Conservation (phyloP, 495 filamentous ascomycete genomes). For the Platismatia glauca region DNA sequence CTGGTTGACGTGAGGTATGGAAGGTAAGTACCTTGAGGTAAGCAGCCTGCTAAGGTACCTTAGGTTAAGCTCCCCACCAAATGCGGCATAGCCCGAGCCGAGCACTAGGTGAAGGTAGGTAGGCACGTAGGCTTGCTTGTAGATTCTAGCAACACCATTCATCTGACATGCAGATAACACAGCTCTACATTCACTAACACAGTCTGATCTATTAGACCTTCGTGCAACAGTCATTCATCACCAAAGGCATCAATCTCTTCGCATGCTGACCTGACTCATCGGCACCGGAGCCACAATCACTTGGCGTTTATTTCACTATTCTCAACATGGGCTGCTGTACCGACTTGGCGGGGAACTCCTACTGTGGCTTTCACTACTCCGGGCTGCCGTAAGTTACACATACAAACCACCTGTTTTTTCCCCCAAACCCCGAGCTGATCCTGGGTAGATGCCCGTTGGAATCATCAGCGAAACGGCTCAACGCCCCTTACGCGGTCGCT, state of each 20-base stretch:
- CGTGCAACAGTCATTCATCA: not conserved
- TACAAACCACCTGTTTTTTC: not conserved
- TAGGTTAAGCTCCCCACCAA: too few relatives aligned
- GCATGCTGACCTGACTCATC: not conserved
- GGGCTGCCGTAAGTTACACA: not conserved
- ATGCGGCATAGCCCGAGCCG: too few relatives aligned
- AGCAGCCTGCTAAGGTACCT: too few relatives aligned
- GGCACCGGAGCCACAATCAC: not conserved
- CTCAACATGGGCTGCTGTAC: not conserved
- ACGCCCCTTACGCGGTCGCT: not conserved
- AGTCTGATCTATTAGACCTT: not conserved
- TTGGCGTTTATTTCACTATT: not conserved
- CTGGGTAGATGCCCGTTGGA: not conserved
- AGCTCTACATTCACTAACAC: not conserved
- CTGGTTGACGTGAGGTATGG: too few relatives aligned
- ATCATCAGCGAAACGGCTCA: not conserved
- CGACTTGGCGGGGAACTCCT: not conserved
- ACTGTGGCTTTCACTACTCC: constrained; percentile 1
- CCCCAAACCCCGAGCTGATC: not conserved
- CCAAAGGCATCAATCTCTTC: not conserved
- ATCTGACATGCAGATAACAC: not conserved
- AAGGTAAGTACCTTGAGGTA: too few relatives aligned
- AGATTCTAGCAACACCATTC: not conserved
- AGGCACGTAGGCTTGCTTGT: too few relatives aligned
- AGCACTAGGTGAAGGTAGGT: too few relatives aligned